Evolutionary conservation across 208 protist species (phyloP), one percentile per base, ranked within the genome.

Genomic region (Trichomonas gallinae): DNA sequence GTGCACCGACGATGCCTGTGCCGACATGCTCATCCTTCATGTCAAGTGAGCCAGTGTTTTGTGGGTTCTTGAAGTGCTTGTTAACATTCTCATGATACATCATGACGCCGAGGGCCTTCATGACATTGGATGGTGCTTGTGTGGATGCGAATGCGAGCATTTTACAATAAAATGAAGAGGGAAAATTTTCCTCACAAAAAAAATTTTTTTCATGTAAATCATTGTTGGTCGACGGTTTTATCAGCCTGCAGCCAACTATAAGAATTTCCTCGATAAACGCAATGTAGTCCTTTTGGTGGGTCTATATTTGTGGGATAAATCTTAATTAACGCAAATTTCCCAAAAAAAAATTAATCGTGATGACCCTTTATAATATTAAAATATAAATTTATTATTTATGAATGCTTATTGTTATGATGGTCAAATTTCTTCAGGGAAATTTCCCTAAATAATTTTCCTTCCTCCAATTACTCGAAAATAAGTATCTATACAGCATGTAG

Each of bases 51-150:
- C 99, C 99, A 44, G 99, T 98, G 97, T 99, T 99, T 49, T 99
- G 98, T 40, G 99, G 99, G 96, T 99, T 99, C 91, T 99, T 99
- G 98, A 99, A 99, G 98, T 99, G 99, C 82, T 99, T 99, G 87
- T 99, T 98, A 38, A 99, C 99, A 26, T 98, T 98, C n/a, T 98
- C 97, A 97, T 98, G 98, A 98, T 99, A 99, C 3, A 87, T 34
- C 87, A 48, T 93, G 23, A 40, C 21, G 13, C 87, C 87, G 44
- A 93, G 31, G 8, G 38, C 0, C 9, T 26, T 45, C 58, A 72
- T 72, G 21, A 72, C 26, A n/a, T 72, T 72, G 58, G 26, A n/a
- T n/a, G 58, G 21, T 6, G 58, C 11, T 17, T 17, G 26, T 17
- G 21, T 17, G 58, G 58, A 72, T 31, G 26, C 58, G 11, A n/a